Evolutionary conservation across 306 rosid genomes (phyloP).

Genomic region (Prunus persica): DNA sequence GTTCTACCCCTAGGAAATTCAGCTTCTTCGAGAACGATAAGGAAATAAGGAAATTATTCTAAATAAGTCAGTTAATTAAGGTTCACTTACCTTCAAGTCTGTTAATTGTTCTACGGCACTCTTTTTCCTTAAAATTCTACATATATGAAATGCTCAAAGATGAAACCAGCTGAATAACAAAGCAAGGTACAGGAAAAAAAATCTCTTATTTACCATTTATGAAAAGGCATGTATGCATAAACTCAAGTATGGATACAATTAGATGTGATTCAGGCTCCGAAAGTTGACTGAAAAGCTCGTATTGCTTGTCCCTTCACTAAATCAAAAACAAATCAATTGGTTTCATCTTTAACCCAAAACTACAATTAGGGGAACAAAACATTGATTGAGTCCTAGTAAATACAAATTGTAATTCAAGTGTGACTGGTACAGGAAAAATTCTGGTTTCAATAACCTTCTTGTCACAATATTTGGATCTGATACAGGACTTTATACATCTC

Average conservation of each 20-base stretch:
- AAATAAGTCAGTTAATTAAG: too few species aligned
- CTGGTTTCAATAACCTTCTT: slow-evolving; percentile 15
- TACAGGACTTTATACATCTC: slow-evolving; percentile 28
- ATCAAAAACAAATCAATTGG: not conserved
- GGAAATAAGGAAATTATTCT: too few species aligned
- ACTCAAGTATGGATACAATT: not conserved
- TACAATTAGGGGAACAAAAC: slow-evolving; percentile 17
- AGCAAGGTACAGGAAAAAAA: not conserved
- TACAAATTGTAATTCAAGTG: slow-evolving; percentile 24
- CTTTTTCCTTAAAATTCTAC: too few species aligned
- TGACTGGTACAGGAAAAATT: slow-evolving; percentile 3
- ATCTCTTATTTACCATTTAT: not conserved
- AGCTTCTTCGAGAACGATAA: not conserved
- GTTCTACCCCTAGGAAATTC: slow-evolving; percentile 32
- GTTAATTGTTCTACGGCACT: too few species aligned
- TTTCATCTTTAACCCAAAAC: slow-evolving; percentile 4
- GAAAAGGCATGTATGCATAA: not conserved
- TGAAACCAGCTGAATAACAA: too few species aligned
- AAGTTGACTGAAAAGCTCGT: not conserved
- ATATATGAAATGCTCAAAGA: too few species aligned
- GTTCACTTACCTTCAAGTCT: too few species aligned
- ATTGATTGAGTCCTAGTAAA: not conserved
- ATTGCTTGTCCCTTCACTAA: not conserved
- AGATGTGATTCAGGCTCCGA: not conserved
- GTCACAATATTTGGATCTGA: slow-evolving; percentile 25